Conservation (phyloP, 768 basidiomycete species). For the Phylloporus arenicola region DNA sequence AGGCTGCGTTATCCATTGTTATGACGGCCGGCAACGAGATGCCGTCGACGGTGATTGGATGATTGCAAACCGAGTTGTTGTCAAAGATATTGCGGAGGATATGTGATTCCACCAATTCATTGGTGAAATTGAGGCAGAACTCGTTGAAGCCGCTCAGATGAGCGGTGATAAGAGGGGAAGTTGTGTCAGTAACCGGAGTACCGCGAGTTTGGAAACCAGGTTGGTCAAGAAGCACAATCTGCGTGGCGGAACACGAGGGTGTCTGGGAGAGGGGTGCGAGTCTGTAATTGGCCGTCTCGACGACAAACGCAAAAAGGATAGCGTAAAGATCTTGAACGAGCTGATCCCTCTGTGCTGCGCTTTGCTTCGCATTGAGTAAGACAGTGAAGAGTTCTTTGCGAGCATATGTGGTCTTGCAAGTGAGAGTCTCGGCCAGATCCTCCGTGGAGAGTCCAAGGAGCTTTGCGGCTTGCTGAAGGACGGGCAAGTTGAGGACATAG, state of each 20-base stretch:
- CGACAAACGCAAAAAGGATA: constrained; percentile 58
- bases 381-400: constrained; percentile 56
- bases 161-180: constrained; percentile 49
- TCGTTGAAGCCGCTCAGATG: constrained; percentile 57
- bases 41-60: constrained; percentile 47
- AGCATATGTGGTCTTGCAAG: constrained; percentile 53
- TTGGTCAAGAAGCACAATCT: constrained; percentile 50
- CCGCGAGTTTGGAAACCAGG: constrained; percentile 55
- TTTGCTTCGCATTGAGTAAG: constrained; percentile 47
- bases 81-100: constrained; percentile 50
- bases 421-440: constrained; percentile 49
- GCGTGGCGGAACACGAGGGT: constrained; percentile 37
- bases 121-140: constrained; percentile 54
- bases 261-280: constrained; percentile 41
- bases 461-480: constrained; percentile 46
- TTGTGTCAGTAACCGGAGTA: constrained; percentile 34
- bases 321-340: constrained; percentile 56
- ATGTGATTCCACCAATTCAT: constrained; percentile 58
- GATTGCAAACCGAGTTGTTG: constrained; percentile 41
- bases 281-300: constrained; percentile 59
- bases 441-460: constrained; percentile 51
- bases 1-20: constrained; percentile 51
- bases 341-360: constrained; percentile 48
- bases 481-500: constrained; percentile 39
- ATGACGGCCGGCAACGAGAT: constrained; percentile 42